phyloP scores from a whole-genome alignment of 257 asterid species.

The Nicotiana knightiana region DNA sequence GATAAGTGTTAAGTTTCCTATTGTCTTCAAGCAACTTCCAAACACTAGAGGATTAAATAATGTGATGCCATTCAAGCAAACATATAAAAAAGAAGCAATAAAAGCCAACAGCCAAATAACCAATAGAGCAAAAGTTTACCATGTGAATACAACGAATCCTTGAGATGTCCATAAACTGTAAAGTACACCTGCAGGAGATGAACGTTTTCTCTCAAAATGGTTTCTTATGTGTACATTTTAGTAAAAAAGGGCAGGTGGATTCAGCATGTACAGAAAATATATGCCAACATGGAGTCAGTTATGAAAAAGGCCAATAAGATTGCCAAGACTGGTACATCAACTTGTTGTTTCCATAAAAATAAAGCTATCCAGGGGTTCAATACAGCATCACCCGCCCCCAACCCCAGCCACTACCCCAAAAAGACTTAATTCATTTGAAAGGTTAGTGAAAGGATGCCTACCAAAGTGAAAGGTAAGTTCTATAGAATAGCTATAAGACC shows the following conservation, averaged over 20 bases:
- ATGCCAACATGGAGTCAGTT: not conserved
- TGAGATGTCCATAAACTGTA: constrained; percentile 86
- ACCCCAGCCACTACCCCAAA: not conserved
- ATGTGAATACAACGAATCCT: constrained; percentile 54
- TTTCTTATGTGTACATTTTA: not conserved
- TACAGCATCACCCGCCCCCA: not conserved
- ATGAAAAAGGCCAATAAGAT: not conserved
- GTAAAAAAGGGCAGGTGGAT: not conserved
- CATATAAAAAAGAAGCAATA: not conserved
- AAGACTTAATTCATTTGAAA: not conserved
- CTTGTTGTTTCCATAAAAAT: not conserved
- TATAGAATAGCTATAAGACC: too few relatives aligned
- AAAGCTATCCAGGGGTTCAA: not conserved
- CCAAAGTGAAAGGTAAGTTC: too few relatives aligned
- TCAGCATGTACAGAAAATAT: not conserved
- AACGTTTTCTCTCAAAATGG: constrained; percentile 14
- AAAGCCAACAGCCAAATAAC: not conserved
- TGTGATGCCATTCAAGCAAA: not conserved
- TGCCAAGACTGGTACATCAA: not conserved
- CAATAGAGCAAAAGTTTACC: constrained; percentile 37
- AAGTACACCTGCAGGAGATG: constrained; percentile 76
- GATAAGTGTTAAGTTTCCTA: not conserved
- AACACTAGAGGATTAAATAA: not conserved
- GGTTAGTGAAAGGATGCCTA: too few relatives aligned
- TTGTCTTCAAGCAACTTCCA: not conserved